Evolutionary conservation across 2,329 filamentous ascomycete species (phyloP), one percentile per base, ranked within the genome.

Genomic region (Diplodia seriata): DNA sequence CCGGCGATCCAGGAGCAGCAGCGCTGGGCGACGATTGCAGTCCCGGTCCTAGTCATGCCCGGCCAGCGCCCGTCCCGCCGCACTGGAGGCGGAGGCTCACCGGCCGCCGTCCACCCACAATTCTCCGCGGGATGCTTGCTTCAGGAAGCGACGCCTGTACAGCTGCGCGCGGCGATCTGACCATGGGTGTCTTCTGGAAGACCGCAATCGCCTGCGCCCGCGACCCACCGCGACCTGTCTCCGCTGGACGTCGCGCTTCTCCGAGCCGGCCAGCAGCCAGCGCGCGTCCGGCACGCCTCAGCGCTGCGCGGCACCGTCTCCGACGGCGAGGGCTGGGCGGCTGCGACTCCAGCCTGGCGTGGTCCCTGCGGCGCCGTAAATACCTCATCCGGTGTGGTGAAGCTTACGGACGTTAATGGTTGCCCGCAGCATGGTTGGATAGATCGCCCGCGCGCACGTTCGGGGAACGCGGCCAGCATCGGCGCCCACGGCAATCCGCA

Each of bases 391-490:
- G 59, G 59, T n/a, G 43, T 51, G 29, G 40, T 63, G 59, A 51
- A 63, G 59, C 59, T 63, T 63, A 63, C 59, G 59, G 59, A 51
- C 59, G 59, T 63, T 63, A 63, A 11, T 47, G 29, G 33, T 50
- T 63, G 43, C 43, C 59, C 51, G 59, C 57, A 49, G 43, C 47
- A 51, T 63, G 59, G 59, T 51, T 49, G 59, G 26, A 63, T 63
- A 51, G 59, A 63, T 63, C 59, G 59, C 59, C 59, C 59, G 43
- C 59, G 59, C 59, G 59, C 59, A 63, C 59, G 59, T 51, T 51
- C 59, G 59, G 59, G 59, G 59, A 63, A 63, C 56, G 26, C 56
- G 56, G 38, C 56, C 38, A 61, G 38, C 59, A 61, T 50, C 59
- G 47, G 59, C 47, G 47, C 43, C 47, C 59, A 36, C 47, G 59